Percentiles rank a stretch among this genome's conserved stretches.
These are phyloP conservation scores for Geosmithia morbida DNA, from an alignment of 2,329 filamentous ascomycete species.

Conservation along the genomic window DNA sequence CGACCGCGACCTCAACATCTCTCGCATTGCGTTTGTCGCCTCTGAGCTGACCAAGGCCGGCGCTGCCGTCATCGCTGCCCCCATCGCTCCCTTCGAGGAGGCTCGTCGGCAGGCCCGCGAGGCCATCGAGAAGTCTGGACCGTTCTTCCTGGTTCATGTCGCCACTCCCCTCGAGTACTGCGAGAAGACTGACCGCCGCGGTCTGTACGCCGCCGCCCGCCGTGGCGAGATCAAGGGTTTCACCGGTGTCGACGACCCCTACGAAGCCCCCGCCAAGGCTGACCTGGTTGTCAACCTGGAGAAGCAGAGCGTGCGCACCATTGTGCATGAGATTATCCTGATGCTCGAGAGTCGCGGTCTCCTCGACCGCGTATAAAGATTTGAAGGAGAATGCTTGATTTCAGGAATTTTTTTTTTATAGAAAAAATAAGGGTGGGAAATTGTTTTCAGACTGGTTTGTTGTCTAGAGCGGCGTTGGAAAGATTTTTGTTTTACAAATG, in stretches of 20 bases:
- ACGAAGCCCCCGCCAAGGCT: constrained; percentile 70
- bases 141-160: constrained; percentile 92
- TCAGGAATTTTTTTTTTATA: neutral
- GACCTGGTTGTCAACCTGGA: constrained; percentile 74
- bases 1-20: constrained; percentile 90
- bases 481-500: neutral
- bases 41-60: constrained; percentile 87
- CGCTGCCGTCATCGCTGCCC: constrained; percentile 88
- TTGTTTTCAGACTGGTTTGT: neutral
- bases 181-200: constrained; percentile 89
- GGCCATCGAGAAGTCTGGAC: constrained; percentile 73
- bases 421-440: neutral
- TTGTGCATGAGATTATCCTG: constrained; percentile 93
- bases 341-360: constrained; percentile 81
- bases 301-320: constrained; percentile 79
- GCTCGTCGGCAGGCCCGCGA: constrained; percentile 68
- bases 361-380: constrained; percentile 50
- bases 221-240: constrained; percentile 92
- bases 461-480: constrained; percentile 1
- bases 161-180: constrained; percentile 83
- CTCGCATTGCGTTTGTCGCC: constrained; percentile 90
- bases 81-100: constrained; percentile 83
- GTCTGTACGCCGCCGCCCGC: constrained; percentile 74
- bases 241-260: constrained; percentile 95
- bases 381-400: neutral